Conservation (phyloP, 2,329 filamentous ascomycete species). For the Penicillium oxalicum region DNA sequence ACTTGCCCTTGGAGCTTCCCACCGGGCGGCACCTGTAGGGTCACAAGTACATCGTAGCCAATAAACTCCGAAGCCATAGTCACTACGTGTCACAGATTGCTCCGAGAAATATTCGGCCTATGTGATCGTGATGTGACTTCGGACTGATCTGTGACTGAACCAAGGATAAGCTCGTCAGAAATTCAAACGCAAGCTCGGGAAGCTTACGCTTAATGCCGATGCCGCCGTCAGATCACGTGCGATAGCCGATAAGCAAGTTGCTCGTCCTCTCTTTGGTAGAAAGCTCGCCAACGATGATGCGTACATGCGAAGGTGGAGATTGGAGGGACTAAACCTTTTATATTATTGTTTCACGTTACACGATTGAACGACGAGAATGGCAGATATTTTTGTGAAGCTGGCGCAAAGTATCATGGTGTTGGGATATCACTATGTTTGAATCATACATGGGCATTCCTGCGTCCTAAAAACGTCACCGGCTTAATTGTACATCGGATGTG, state of each 20-base stretch:
- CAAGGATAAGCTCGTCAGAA: conserved; percentile 3
- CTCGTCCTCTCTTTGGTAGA: too few species aligned
- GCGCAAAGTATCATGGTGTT: not conserved
- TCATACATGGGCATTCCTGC: not conserved
- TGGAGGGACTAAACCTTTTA: too few species aligned
- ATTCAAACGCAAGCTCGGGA: conserved; percentile 17
- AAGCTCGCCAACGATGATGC: too few species aligned
- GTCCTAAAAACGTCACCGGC: not conserved
- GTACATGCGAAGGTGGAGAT: too few species aligned
- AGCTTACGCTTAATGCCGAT: conserved; percentile 8
- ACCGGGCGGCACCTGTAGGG: conserved; percentile 59
- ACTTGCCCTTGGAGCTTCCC: conserved; percentile 65
- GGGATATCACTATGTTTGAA: conserved; percentile 8
- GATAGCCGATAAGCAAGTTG: conserved; percentile 13
- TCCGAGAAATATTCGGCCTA: not conserved
- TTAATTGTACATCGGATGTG: not conserved
- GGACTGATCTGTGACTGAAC: not conserved
- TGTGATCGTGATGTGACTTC: not conserved
- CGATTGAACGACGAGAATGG: too few species aligned
- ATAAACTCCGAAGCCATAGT: conserved; percentile 65
- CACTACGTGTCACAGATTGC: conserved; percentile 3
- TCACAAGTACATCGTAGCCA: conserved; percentile 69
- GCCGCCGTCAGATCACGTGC: conserved; percentile 18
- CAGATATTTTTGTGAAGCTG: too few species aligned
- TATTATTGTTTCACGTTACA: too few species aligned